These are phyloP conservation scores for Blastobotrys raffinosifermentans DNA, from an alignment of 1,139 yeast genomes.

Conservation along the genomic window DNA sequence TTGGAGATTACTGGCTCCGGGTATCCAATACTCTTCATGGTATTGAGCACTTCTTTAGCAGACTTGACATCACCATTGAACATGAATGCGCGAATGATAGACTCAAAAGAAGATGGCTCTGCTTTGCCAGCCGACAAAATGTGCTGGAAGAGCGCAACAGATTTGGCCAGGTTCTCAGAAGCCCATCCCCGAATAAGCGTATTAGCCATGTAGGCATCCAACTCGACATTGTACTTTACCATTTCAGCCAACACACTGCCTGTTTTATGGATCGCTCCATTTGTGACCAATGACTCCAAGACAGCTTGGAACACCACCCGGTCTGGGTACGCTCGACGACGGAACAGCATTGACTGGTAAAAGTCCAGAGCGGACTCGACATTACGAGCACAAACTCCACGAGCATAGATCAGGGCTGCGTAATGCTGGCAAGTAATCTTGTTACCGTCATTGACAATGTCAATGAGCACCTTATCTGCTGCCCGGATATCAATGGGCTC, in stretches of 20 bases:
- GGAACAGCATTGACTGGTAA: conserved; percentile 27
- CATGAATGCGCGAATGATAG: conserved; percentile 33
- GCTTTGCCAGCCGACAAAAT: conserved; percentile 24
- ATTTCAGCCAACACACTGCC: conserved; percentile 33
- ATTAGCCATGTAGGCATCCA: conserved; percentile 36
- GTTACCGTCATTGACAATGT: conserved; percentile 29
- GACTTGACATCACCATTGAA: conserved; percentile 23
- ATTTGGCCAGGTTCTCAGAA: conserved; percentile 26
- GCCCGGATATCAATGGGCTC: conserved; percentile 31
- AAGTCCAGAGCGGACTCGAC: conserved; percentile 33
- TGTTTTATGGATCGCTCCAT: conserved; percentile 28
- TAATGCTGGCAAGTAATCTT: conserved; percentile 33
- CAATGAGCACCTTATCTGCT: conserved; percentile 34
- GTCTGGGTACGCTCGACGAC: conserved; percentile 33
- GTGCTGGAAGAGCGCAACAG: conserved; percentile 32
- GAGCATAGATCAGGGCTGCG: conserved; percentile 36
- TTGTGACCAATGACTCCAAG: conserved; percentile 35
- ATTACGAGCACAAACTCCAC: conserved; percentile 35
- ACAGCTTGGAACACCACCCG: conserved; percentile 36
- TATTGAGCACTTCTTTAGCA: conserved; percentile 25
- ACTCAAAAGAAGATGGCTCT: conserved; percentile 36
- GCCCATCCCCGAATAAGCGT: conserved; percentile 37
- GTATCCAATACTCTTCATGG: conserved; percentile 27
- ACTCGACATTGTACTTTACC: conserved; percentile 30
- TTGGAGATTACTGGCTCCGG: conserved; percentile 31